These are phyloP conservation scores for Lasiosphaeris hirsuta DNA, from an alignment of 495 filamentous ascomycete species.

Conservation along the genomic window DNA sequence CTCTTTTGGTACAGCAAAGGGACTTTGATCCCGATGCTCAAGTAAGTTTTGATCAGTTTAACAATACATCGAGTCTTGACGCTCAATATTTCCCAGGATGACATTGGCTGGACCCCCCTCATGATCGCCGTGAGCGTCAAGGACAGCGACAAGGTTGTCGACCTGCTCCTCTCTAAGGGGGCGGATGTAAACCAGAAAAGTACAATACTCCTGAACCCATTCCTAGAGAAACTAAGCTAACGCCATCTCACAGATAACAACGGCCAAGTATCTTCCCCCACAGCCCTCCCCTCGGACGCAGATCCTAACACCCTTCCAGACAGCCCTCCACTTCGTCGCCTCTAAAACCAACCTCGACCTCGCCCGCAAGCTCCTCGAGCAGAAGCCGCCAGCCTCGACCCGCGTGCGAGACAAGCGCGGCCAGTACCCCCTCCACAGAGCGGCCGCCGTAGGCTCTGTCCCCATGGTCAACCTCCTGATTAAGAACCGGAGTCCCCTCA, in stretches of 20 bases:
- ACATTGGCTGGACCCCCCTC: constrained; percentile 85
- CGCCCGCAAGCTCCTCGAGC: constrained; percentile 69
- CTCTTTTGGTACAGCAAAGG: constrained; percentile 62
- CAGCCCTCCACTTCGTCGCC: constrained; percentile 83
- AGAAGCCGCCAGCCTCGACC: constrained; percentile 66
- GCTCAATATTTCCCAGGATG: constrained; percentile 54
- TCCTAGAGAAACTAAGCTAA: constrained; percentile 1
- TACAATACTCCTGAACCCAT: constrained; percentile 26
- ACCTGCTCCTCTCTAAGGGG: constrained; percentile 69
- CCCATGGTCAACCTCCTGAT: constrained; percentile 80
- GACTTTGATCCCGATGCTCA: constrained; percentile 85
- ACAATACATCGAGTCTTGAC: not conserved
- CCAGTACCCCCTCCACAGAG: constrained; percentile 84
- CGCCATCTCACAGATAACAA: constrained; percentile 9
- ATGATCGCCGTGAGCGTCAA: constrained; percentile 87
- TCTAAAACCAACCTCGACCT: constrained; percentile 82
- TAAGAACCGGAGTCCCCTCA: constrained; percentile 73
- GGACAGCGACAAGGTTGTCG: constrained; percentile 63
- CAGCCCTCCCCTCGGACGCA: not conserved
- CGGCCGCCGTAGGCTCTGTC: constrained; percentile 81
- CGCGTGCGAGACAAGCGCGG: constrained; percentile 79
- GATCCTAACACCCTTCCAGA: constrained; percentile 42
- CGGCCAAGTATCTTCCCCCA: constrained; percentile 10
- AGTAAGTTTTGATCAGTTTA: constrained; percentile 38
- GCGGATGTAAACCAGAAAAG: constrained; percentile 82